Percentiles rank a stretch among this genome's conserved stretches.
Conservation (phyloP, 2,329 filamentous ascomycete genomes). For the Phoma sp. region DNA sequence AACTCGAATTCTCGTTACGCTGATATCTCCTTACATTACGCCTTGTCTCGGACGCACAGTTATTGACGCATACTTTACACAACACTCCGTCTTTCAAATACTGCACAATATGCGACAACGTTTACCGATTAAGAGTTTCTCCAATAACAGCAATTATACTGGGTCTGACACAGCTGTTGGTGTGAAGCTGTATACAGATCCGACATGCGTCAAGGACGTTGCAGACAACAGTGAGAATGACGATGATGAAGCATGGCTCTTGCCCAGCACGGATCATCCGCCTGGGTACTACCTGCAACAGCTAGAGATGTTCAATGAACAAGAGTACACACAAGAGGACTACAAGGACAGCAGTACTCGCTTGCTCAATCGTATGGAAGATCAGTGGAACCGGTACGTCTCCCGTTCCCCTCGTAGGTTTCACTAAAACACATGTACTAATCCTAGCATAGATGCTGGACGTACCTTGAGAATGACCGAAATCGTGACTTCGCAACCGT, state of each 20-base stretch:
- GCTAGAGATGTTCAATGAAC: slow-evolving; percentile 21
- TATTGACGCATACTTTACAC: not conserved
- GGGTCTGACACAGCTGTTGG: not conserved
- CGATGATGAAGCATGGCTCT: slow-evolving; percentile 12
- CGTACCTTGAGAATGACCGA: slow-evolving; percentile 16
- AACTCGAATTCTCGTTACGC: not conserved
- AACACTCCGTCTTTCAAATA: not conserved
- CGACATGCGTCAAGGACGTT: not conserved
- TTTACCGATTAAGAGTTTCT: not conserved
- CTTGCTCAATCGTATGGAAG: slow-evolving; percentile 26
- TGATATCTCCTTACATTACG: not conserved
- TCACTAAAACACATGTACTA: slow-evolving; percentile 13
- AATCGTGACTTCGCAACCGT: slow-evolving; percentile 3
- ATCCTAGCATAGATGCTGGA: slow-evolving; percentile 21
- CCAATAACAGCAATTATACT: not conserved
- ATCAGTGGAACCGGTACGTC: slow-evolving; percentile 29
- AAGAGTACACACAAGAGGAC: slow-evolving; percentile 26
- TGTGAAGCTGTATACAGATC: not conserved
- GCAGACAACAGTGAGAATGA: slow-evolving; percentile 12
- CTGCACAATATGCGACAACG: not conserved
- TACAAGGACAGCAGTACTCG: slow-evolving; percentile 28
- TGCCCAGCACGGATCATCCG: too few species aligned
- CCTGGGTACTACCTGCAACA: slow-evolving; percentile 27
- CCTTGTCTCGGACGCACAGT: not conserved
- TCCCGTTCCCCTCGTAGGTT: slow-evolving; percentile 5